Evolutionary conservation across 345 rosid genomes (phyloP), one percentile per base, ranked within the genome.

Genomic region (Melastoma malabathricum): DNA sequence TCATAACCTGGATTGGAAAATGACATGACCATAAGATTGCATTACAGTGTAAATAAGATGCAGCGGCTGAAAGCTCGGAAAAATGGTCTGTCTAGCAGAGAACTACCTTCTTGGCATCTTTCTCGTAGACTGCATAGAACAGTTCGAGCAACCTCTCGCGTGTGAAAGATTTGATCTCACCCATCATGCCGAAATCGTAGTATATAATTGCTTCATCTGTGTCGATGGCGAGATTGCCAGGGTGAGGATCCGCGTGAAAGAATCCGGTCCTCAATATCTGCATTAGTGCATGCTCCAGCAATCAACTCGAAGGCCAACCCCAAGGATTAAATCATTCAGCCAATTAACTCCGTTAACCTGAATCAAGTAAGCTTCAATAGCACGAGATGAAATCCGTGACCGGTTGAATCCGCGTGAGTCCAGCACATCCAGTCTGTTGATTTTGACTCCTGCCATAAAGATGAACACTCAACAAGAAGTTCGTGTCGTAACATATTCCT

Each of bases 111-210:
- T 74, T 84, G 2, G 94, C 94, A 71, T 90, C 98, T 77, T 86
- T 90, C 70, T 90, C 98, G 51, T 90, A 90, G 17, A 86, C 70
- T 20, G 94, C 72, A 69, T 84, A 86, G 74, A 90, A 90, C 64
- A 90, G 96, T 61, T 79, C 87, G 44, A 90, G 85, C 70, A 90
- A 56, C 58, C 89, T 86, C 60, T 62, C 76, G 12, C 96, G 89
- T 22, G 98, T 90, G 64, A 84, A 86, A 39, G 85, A 69, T 69
- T 90, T 86, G 59, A 90, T 84, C 61, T 90, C 96, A 65, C 98
- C 98, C 98, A 90, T 90, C 98, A 90, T 84, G 25, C 98, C 98
- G 51, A 84, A 90, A 70, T 90, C 98, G 59, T 90, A 90, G 66
- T 90, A 90, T 64, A 90, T 90, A 55, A 90, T 60, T 13, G 89